Percentiles rank a stretch among this genome's conserved stretches.
Conservation (phyloP, 352 stramenopile genomes). For the Thalassiosira oceanica region DNA sequence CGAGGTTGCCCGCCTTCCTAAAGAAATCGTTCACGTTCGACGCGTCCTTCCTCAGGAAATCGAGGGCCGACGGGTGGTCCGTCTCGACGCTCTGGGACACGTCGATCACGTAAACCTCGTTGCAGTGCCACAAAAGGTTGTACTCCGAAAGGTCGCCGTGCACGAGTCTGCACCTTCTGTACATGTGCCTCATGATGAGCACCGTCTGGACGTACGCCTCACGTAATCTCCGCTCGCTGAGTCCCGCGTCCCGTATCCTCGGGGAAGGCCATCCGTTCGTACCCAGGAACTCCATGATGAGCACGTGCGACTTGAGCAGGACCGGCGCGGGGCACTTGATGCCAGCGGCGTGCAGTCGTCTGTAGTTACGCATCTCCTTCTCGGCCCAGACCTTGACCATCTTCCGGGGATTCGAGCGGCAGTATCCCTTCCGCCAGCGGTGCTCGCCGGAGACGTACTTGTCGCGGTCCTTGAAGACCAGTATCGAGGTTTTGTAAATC, state of each 20-base stretch:
- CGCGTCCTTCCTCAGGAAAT: constrained; percentile 83
- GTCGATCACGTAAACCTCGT: constrained; percentile 85
- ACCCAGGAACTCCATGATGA: constrained; percentile 99
- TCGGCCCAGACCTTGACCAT: constrained; percentile 99
- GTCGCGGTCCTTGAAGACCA: constrained; percentile 99
- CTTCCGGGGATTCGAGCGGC: constrained; percentile 95
- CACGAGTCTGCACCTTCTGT: constrained; percentile 84
- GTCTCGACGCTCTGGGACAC: constrained; percentile 88
- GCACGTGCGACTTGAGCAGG: constrained; percentile 91
- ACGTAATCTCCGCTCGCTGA: constrained; percentile 53
- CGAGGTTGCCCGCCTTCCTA: constrained; percentile 86
- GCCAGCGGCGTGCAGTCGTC: constrained; percentile 86
- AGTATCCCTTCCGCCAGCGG: constrained; percentile 96
- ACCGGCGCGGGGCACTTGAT: no score
- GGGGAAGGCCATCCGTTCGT: constrained; percentile 93
- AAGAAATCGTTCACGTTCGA: constrained; percentile 85
- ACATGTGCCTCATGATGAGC: constrained; percentile 60
- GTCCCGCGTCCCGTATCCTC: constrained; percentile 83
- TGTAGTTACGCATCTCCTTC: constrained; percentile 99
- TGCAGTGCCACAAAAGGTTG: constrained; percentile 86
- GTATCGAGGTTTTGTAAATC: constrained; percentile 93
- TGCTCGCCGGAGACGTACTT: constrained; percentile 99
- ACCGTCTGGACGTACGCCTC: constrained; percentile 66
- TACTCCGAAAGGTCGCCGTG: constrained; percentile 98
- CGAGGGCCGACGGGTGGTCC: constrained; percentile 80